Evolutionary conservation across 352 stramenopile genomes (phyloP).

Genomic region (Salisapilia sapeloensis): DNA sequence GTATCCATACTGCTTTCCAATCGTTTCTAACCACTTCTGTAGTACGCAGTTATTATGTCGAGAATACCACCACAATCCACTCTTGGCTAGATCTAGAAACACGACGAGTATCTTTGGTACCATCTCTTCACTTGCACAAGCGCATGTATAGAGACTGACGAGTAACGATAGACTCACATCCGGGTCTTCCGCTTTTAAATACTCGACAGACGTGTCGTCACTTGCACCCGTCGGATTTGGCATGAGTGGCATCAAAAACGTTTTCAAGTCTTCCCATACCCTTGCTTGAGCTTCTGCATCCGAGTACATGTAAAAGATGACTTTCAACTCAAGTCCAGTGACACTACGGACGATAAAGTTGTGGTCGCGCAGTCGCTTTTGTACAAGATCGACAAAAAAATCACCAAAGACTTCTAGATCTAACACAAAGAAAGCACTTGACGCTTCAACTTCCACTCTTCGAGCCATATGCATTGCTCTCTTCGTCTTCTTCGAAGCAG

Average conservation of each 20-base stretch:
- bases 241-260: too few relatives aligned
- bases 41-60: slow-evolving; percentile 12
- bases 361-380: slow-evolving; percentile 24
- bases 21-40: slow-evolving; percentile 21
- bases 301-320: slow-evolving; percentile 69
- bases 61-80: slow-evolving; percentile 14
- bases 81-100: slow-evolving; percentile 26
- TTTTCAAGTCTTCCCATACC: too few relatives aligned
- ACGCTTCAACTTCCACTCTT: slow-evolving; percentile 17
- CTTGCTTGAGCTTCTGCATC: slow-evolving; percentile 37
- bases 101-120: slow-evolving; percentile 31
- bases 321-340: slow-evolving; percentile 29
- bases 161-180: slow-evolving; percentile 27
- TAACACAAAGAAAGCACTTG: slow-evolving; percentile 58
- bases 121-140: slow-evolving; percentile 34
- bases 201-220: too few relatives aligned
- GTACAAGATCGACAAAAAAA: slow-evolving; percentile 33
- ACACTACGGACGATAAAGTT: slow-evolving; percentile 35
- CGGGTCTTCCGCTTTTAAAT: too few relatives aligned
- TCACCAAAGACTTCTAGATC: slow-evolving; percentile 22
- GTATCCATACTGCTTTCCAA: slow-evolving; percentile 33
- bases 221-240: too few relatives aligned
- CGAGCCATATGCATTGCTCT: slow-evolving; percentile 11
- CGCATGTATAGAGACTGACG: slow-evolving; percentile 41
- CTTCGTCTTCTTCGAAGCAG: too few relatives aligned